These are phyloP conservation scores for Ampelocalamus luodianensis DNA, from an alignment of 176 grass and related monocot species.

Conservation along the genomic window DNA sequence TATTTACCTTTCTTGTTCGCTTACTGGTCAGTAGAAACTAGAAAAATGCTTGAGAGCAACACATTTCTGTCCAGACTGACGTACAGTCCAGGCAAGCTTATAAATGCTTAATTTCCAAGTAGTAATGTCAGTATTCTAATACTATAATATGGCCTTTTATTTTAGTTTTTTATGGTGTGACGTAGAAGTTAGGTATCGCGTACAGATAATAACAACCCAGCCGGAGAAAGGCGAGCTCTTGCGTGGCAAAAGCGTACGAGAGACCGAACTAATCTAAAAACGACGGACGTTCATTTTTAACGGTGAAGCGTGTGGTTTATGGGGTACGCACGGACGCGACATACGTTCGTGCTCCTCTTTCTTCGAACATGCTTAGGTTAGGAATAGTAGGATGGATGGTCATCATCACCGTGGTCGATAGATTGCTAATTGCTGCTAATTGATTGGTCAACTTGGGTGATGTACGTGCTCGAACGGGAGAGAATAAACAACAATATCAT, in stretches of 20 bases:
- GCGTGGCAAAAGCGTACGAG: constrained; percentile 16
- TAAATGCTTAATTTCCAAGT: constrained; percentile 16
- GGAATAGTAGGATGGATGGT: too few relatives aligned
- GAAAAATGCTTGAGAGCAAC: too few relatives aligned
- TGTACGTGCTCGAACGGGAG: too few relatives aligned
- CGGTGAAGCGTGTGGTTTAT: background rate
- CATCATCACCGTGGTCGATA: background rate
- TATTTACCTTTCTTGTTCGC: background rate
- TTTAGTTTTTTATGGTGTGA: background rate
- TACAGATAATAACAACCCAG: constrained; percentile 9
- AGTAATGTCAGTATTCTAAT: background rate
- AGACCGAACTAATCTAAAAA: background rate
- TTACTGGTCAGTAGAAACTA: too few relatives aligned
- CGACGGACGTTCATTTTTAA: background rate
- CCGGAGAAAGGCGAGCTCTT: background rate
- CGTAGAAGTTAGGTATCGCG: constrained; percentile 35
- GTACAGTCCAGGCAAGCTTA: constrained; percentile 37
- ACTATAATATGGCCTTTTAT: background rate
- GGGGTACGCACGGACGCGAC: background rate
- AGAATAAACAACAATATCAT: background rate
- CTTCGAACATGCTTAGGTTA: background rate
- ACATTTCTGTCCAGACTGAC: background rate
- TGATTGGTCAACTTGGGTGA: constrained; percentile 1
- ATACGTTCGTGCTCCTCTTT: background rate
- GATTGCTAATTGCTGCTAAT: background rate